phyloP scores from a whole-genome alignment of 169 alveolate species.

The Plasmodium berghei region DNA sequence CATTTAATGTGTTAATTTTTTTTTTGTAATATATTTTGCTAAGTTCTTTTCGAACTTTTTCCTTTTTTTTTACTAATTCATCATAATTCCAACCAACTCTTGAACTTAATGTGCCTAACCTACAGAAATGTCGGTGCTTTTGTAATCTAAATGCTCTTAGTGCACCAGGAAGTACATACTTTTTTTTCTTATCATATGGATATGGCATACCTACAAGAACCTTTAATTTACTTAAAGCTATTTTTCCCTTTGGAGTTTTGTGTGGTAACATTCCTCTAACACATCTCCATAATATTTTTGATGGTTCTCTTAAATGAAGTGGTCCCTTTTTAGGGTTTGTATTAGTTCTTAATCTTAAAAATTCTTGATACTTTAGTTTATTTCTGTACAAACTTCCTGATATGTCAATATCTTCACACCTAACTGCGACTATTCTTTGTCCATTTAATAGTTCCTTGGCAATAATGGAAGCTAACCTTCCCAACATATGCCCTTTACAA shows the following conservation, averaged over 20 bases:
- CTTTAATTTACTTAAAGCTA: constrained; percentile 96
- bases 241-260: constrained; percentile 98
- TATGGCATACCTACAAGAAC: constrained; percentile 96
- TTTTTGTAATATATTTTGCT: constrained; percentile 88
- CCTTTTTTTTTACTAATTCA: constrained; percentile 90
- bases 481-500: constrained; percentile 98
- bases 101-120: constrained; percentile 93
- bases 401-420: constrained; percentile 97
- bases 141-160: constrained; percentile 91
- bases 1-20: constrained; percentile 79
- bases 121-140: constrained; percentile 89
- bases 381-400: constrained; percentile 97
- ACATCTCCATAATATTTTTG: constrained; percentile 97
- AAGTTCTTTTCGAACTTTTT: constrained; percentile 93
- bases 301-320: constrained; percentile 97
- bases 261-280: constrained; percentile 99
- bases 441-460: constrained; percentile 99
- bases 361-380: constrained; percentile 94
- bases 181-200: constrained; percentile 94
- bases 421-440: constrained; percentile 96
- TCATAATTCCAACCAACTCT: constrained; percentile 95
- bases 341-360: constrained; percentile 95
- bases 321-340: constrained; percentile 98
- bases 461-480: constrained; percentile 98
- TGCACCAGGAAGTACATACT: constrained; percentile 95